These are phyloP conservation scores for Suillus spraguei DNA, from an alignment of 768 basidiomycete genomes.

Conservation along the genomic window DNA sequence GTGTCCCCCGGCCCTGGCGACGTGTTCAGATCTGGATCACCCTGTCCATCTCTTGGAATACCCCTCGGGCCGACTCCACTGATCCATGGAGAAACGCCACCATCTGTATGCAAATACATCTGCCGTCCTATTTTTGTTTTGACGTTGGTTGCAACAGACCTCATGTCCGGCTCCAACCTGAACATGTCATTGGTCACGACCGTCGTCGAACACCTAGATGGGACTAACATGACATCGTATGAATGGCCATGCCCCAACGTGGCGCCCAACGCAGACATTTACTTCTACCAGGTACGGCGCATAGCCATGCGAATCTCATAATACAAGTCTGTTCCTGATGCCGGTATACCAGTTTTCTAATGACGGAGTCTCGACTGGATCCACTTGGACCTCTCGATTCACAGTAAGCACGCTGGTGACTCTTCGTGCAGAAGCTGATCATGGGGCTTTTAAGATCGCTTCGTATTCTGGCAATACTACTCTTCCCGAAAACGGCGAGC, in stretches of 20 bases:
- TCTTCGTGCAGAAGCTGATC: background rate
- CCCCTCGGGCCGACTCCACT: conserved; percentile 21
- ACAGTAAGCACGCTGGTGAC: conserved; percentile 27
- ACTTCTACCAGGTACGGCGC: conserved; percentile 41
- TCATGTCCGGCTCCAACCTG: conserved; percentile 43
- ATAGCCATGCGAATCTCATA: background rate
- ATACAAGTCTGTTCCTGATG: background rate
- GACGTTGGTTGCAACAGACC: conserved; percentile 21
- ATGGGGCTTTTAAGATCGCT: conserved; percentile 30
- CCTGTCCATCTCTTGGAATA: conserved; percentile 38
- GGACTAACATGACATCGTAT: conserved; percentile 36
- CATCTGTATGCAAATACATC: conserved; percentile 31
- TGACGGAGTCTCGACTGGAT: conserved; percentile 21
- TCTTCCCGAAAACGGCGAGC: conserved; percentile 30
- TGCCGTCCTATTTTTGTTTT: background rate
- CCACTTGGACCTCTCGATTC: conserved; percentile 43
- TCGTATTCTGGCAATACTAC: conserved; percentile 31
- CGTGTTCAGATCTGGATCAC: conserved; percentile 33
- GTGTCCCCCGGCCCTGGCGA: conserved; percentile 43
- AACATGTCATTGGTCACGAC: conserved; percentile 36
- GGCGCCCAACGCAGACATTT: conserved; percentile 39
- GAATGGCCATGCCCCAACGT: conserved; percentile 42
- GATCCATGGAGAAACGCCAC: conserved; percentile 39
- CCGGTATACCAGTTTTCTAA: conserved; percentile 31
- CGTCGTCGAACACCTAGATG: conserved; percentile 35